phyloP scores from a whole-genome alignment of 345 rosid genomes.

The Bruguiera gymnorhiza region DNA sequence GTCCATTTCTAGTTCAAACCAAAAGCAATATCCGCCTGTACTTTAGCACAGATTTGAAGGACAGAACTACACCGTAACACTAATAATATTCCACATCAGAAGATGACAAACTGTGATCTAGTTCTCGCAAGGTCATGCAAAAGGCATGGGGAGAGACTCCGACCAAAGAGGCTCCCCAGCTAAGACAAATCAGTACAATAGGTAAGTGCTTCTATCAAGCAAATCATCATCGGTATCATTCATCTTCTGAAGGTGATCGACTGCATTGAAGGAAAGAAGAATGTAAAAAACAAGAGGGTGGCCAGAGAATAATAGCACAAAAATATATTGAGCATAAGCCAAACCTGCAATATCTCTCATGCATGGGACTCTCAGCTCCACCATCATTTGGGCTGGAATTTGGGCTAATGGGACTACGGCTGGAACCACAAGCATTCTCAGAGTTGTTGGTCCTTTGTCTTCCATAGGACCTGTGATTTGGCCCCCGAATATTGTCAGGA shows the following conservation, averaged over 20 bases:
- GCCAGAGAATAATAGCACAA: background rate
- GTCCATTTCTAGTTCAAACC: no score
- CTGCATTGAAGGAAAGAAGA: conserved; percentile 18
- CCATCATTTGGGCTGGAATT: conserved; percentile 26
- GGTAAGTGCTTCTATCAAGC: background rate
- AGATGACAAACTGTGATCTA: background rate
- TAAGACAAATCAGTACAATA: background rate
- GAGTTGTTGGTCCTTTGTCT: conserved; percentile 33
- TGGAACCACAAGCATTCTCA: conserved; percentile 40
- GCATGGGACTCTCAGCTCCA: conserved; percentile 59
- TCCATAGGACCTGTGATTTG: conserved; percentile 34
- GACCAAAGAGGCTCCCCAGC: background rate
- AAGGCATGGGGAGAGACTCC: background rate
- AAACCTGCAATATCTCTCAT: conserved; percentile 45
- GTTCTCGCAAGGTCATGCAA: background rate
- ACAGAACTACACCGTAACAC: conserved; percentile 8
- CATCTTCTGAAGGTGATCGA: conserved; percentile 39
- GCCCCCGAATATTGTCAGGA: conserved; percentile 24
- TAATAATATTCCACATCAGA: conserved; percentile 3
- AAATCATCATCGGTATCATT: conserved; percentile 18
- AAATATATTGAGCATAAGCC: background rate
- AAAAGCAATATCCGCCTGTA: background rate
- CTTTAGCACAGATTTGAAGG: background rate
- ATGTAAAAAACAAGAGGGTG: background rate
- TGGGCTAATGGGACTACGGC: conserved; percentile 36